Conservation (phyloP, 257 asterid species). For the Nicotiana noctiflora region DNA sequence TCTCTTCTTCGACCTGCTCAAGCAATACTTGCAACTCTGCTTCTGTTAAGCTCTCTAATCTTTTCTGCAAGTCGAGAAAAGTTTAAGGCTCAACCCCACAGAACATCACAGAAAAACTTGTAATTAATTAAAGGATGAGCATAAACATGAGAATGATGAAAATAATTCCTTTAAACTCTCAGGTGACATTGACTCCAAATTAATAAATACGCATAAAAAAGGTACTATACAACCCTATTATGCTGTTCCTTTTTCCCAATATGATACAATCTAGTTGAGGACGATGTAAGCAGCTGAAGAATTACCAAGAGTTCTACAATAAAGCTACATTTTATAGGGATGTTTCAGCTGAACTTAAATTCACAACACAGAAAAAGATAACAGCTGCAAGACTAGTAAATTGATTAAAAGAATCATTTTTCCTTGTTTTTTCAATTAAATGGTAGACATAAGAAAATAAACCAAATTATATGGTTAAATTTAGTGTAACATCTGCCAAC, state of each 20-base stretch:
- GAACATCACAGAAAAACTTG: neutral
- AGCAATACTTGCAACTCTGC: conserved; percentile 70
- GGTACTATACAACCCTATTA: neutral
- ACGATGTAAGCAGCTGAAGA: neutral
- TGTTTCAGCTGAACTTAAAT: neutral
- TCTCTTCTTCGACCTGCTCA: conserved; percentile 94
- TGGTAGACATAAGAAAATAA: neutral
- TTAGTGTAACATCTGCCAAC: neutral
- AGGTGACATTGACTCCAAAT: neutral
- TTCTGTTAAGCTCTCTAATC: conserved; percentile 88
- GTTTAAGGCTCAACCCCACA: neutral
- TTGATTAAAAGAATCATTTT: neutral
- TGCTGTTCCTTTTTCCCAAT: neutral
- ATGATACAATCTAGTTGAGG: neutral
- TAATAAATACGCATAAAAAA: neutral
- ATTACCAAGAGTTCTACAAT: neutral
- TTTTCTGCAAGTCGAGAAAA: conserved; percentile 43
- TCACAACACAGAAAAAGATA: neutral
- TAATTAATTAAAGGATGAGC: neutral
- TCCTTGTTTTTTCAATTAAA: neutral
- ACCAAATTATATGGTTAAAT: neutral
- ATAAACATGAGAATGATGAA: neutral
- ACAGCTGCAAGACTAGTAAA: neutral
- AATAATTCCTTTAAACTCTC: neutral
- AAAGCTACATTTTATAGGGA: neutral